Conservation (phyloP, 2,329 filamentous ascomycete genomes). For the Claviceps sp. region DNA sequence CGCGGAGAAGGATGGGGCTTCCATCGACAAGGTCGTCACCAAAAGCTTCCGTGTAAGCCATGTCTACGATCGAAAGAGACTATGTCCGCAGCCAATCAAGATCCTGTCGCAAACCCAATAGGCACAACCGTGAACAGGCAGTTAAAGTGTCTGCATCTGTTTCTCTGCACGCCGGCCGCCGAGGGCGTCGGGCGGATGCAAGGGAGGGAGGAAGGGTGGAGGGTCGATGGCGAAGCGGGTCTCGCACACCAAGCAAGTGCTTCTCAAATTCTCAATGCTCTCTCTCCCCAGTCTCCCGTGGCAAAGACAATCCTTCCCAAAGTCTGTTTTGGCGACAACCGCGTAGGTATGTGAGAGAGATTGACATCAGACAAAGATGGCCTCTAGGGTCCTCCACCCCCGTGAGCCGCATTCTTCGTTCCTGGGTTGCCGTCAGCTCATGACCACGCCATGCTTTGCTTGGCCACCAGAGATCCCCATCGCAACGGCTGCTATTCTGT, state of each 20-base stretch:
- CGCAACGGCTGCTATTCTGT: background rate
- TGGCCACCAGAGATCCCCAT: conserved; percentile 1
- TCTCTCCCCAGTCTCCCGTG: background rate
- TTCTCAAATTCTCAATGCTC: background rate
- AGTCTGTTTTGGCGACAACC: conserved; percentile 2
- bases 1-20: conserved; percentile 1
- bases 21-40: conserved; percentile 11
- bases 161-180: conserved; percentile 5
- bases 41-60: conserved; percentile 8
- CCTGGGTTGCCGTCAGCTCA: conserved; percentile 9
- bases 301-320: conserved; percentile 3
- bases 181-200: conserved; percentile 20
- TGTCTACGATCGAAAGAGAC: conserved; percentile 12
- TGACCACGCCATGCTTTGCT: conserved; percentile 4
- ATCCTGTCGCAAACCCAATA: conserved; percentile 13
- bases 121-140: conserved; percentile 15
- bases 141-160: conserved; percentile 15
- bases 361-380: conserved; percentile 24
- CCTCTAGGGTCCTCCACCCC: conserved; percentile 12
- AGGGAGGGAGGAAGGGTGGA: conserved; percentile 24
- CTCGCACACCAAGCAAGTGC: conserved; percentile 10
- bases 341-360: conserved; percentile 27
- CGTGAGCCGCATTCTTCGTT: conserved; percentile 17
- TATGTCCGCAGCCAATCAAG: conserved; percentile 16
- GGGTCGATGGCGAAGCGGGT: conserved; percentile 13